Percentiles rank a stretch among this genome's conserved stretches.
Evolutionary conservation across 495 filamentous ascomycete species (phyloP).

Genomic region (Lasiosphaeria ovina): DNA sequence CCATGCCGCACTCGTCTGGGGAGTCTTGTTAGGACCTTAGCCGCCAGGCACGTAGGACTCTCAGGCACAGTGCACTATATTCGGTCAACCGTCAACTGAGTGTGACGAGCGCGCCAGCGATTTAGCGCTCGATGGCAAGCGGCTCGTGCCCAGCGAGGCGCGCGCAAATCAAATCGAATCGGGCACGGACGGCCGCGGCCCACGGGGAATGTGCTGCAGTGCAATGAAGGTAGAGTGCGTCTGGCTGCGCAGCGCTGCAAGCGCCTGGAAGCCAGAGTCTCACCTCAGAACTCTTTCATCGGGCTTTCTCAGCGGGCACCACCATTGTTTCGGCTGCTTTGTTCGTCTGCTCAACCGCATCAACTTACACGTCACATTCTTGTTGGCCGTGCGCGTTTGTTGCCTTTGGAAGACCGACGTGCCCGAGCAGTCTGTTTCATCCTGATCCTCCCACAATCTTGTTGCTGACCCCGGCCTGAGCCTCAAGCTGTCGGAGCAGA

Average conservation of each 20-base stretch:
- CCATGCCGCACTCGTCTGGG: neutral
- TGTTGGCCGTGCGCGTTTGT: neutral
- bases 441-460: neutral
- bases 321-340: neutral
- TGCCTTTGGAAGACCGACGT: neutral
- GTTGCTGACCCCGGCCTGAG: neutral
- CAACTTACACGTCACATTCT: constrained; percentile 1
- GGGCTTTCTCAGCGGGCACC: neutral
- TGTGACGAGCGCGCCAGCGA: too few species aligned
- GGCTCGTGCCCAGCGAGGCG: too few species aligned
- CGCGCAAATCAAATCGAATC: too few species aligned
- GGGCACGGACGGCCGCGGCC: too few species aligned
- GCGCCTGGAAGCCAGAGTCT: neutral
- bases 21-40: neutral
- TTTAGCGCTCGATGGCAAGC: too few species aligned
- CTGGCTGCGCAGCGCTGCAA: too few species aligned
- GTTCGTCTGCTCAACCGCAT: neutral
- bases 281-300: neutral
- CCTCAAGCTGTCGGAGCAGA: too few species aligned
- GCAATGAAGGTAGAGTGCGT: too few species aligned
- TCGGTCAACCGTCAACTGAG: too few species aligned
- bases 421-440: neutral
- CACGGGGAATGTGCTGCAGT: too few species aligned
- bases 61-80: too few species aligned
- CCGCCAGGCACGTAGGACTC: neutral